Evolutionary conservation across 805 yeast species (phyloP).

Genomic region (Ogataea naganishii): DNA sequence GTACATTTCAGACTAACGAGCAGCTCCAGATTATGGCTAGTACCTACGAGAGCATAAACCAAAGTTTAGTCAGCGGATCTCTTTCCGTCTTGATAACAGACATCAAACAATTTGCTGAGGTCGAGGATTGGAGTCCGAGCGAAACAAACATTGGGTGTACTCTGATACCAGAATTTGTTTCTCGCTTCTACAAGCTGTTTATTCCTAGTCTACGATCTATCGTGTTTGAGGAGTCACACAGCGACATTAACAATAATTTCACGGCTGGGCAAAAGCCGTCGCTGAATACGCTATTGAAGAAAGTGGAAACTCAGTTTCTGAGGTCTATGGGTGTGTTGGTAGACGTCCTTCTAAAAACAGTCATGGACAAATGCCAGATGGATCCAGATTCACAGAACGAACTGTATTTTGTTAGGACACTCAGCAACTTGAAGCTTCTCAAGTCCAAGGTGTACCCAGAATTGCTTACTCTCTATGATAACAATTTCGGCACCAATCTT

Average conservation of each 20-base stretch:
- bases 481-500: conserved; percentile 36
- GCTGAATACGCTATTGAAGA: conserved; percentile 19
- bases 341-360: conserved; percentile 37
- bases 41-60: conserved; percentile 14
- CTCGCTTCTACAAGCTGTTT: conserved; percentile 28
- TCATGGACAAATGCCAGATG: conserved; percentile 24
- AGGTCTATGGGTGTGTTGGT: conserved; percentile 24
- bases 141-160: conserved; percentile 23
- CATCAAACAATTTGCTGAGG: conserved; percentile 9
- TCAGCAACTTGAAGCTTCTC: conserved; percentile 46
- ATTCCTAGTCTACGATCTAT: conserved; percentile 22
- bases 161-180: conserved; percentile 27
- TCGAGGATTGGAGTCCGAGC: conserved; percentile 32
- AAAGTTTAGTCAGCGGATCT: conserved; percentile 17
- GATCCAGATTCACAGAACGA: conserved; percentile 9
- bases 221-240: conserved; percentile 10
- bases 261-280: too few relatives aligned
- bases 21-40: conserved; percentile 1
- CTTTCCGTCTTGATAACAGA: conserved; percentile 18
- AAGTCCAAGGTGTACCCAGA: conserved; percentile 37
- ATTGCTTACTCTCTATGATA: conserved; percentile 40
- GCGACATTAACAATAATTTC: too few relatives aligned
- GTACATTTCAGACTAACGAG: conserved; percentile 12
- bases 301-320: conserved; percentile 25
- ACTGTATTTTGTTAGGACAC: conserved; percentile 24